Conservation (phyloP, 208 protist genomes). For the Wallacemonas sp. region DNA sequence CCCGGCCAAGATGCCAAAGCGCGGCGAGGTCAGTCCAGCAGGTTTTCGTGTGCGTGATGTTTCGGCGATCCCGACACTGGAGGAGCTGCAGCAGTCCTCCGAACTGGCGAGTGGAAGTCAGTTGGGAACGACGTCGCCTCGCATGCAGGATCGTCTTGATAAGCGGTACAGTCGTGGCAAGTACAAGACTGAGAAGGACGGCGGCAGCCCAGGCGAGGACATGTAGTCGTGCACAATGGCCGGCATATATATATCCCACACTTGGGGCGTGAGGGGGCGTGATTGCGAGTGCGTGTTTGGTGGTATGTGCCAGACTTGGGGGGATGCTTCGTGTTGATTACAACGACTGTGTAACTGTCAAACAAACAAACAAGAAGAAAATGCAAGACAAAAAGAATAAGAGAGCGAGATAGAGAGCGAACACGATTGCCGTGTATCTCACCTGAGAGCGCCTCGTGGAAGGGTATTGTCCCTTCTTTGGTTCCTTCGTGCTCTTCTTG, state of each 20-base stretch:
- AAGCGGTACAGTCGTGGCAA: slow-evolving; percentile 61
- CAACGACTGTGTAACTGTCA: background rate
- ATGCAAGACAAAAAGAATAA: too few species aligned
- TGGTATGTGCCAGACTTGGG: background rate
- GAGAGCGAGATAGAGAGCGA: too few species aligned
- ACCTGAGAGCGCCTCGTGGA: too few species aligned
- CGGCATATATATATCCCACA: too few species aligned
- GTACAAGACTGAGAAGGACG: slow-evolving; percentile 57
- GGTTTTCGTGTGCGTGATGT: slow-evolving; percentile 59
- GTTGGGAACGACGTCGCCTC: slow-evolving; percentile 26
- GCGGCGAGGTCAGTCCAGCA: slow-evolving; percentile 49
- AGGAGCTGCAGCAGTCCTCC: slow-evolving; percentile 57
- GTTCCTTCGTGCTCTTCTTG: too few species aligned
- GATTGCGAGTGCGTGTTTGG: background rate
- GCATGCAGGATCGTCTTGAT: slow-evolving; percentile 54
- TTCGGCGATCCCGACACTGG: slow-evolving; percentile 46
- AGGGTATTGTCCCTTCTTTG: too few species aligned
- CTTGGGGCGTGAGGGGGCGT: too few species aligned
- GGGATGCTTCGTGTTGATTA: background rate
- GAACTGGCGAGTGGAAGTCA: slow-evolving; percentile 49
- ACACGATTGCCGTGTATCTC: too few species aligned
- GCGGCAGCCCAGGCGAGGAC: slow-evolving; percentile 45
- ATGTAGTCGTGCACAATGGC: slow-evolving; percentile 22
- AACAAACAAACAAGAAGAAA: background rate
- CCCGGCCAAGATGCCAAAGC: slow-evolving; percentile 27